Evolutionary conservation across 2,329 filamentous ascomycete genomes (phyloP), one percentile per base, ranked within the genome.

Genomic region (Pseudogymnoascus sp.): DNA sequence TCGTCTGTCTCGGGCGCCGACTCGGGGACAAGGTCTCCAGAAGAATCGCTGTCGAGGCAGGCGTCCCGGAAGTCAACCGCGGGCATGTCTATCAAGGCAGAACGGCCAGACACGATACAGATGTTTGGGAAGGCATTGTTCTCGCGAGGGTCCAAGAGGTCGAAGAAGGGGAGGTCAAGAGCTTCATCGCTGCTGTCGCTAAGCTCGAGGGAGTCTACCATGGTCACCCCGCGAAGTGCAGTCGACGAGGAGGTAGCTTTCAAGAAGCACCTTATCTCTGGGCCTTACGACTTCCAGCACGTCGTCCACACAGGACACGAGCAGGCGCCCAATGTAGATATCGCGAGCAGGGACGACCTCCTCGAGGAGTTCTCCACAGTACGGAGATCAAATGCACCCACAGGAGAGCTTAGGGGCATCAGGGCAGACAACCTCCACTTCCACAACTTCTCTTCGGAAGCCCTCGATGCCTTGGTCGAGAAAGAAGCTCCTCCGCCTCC

Each of bases 281-380:
- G 77, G 0, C 85, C 85, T 2, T 88, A 85, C 73, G 87, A 88
- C 75, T 88, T 88, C 65, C 84, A 87, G 70, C 85, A 88, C 72
- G 78, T 88, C 35, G 80, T 82, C 3, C 84, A 87, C 70, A 84
- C 81, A 11, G 76, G 79, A 11, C 80, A 79, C 56, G 80, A 85
- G 31, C 76, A 80, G 60, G 64, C 80, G 2, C 73, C 78, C 3
- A 75, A 75, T 63, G 65, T 79, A 6, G 56, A 60, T 23, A 73
- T 75, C 29, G 68, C 74, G 2, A 79, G 75, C 67, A 77, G 76
- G 15, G 72, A 73, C 59, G 76, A 80, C 29, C 69, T 79, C 59
- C 75, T 76, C 13, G 76, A 77, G 10, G 80, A 81, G 64, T 77
- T 79, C 63, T 76, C 78, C 15, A 74, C 75, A 11, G 68, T 78